Evolutionary conservation across 1,284 basidiomycete genomes (phyloP).

Genomic region (Gomphus bonarii): DNA sequence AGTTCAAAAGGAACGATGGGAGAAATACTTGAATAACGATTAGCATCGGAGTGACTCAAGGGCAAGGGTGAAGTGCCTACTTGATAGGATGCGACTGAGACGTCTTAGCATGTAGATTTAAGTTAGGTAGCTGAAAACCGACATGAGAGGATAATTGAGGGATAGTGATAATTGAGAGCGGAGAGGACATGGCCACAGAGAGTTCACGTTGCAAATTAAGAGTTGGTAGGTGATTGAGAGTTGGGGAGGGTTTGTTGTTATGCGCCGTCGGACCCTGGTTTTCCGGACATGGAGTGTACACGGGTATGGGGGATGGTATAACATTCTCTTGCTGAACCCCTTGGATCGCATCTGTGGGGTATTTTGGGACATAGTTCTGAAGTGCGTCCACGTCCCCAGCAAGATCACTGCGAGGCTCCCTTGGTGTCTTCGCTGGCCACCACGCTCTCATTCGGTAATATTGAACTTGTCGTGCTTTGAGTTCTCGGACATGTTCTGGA

Average conservation of each 20-base stretch:
- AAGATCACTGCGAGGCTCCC: neutral
- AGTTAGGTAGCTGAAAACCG: constrained; percentile 6
- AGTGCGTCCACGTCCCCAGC: neutral
- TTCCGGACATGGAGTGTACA: neutral
- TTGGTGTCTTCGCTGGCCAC: constrained; percentile 33
- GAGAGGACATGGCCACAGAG: constrained; percentile 36
- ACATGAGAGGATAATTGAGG: constrained; percentile 14
- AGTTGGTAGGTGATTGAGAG: constrained; percentile 18
- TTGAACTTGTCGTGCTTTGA: constrained; percentile 51
- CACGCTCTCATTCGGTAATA: constrained; percentile 30
- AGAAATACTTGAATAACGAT: constrained; percentile 40
- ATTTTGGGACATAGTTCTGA: neutral
- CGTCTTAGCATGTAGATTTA: constrained; percentile 44
- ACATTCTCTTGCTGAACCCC: neutral
- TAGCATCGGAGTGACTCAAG: neutral
- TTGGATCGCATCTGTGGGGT: neutral
- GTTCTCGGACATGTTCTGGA: constrained; percentile 50
- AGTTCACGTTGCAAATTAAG: constrained; percentile 36
- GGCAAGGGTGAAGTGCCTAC: constrained; percentile 32
- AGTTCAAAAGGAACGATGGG: constrained; percentile 54
- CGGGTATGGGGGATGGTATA: neutral
- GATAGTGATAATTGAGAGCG: constrained; percentile 22
- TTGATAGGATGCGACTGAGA: constrained; percentile 80
- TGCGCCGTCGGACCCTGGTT: constrained; percentile 5
- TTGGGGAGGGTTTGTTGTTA: constrained; percentile 14